Base-by-base conservation (phyloP, 352 stramenopile genomes). In the Elongisporangium senticosum region DNA sequence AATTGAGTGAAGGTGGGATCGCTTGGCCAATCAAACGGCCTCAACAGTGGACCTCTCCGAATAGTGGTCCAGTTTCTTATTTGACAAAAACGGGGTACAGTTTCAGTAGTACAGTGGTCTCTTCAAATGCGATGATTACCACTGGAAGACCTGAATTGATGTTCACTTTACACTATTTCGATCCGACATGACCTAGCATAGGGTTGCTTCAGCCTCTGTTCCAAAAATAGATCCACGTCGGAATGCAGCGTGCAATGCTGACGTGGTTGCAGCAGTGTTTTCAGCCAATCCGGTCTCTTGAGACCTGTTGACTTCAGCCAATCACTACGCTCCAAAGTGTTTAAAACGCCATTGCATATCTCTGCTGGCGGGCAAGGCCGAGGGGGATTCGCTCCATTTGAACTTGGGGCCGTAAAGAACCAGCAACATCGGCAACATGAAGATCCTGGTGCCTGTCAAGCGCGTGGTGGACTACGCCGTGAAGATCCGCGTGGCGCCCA, bases 381-480 rank as follows among this genome's bases (percentile, higher is more conserved):
- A 37, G 33, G 33, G 33, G 33, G 13, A 14, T 43, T 17, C 23
- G 23, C 23, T 26, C 23, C 33, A 43, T 43, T 43, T 43, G 33
- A 43, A 43, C 33, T 43, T 43, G 33, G 33, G 33, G 33, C 33
- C 26, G 26, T 37, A 37, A 37, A 37, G 26, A 37, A 37, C 26
- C 33, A 43, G n/a, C 53, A 69, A 65, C 28, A n/a, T 4, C 2
- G 22, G n/a, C 37, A 20, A 71, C 7, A 86, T 91, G 82, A 91
- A 94, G 72, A 83, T 99, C 57, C 82, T 99, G 48, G 97, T 99
- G 23, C 94, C 94, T 21, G 91, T 99, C 55, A 99, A 99, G 83
- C 89, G 97, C 63, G 96, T 99, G 28, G 81, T 96, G 33, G 96
- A 99, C 75, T 99, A 99, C 64, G 97, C 97, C 49, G 96, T 99